Base-by-base conservation (phyloP, 108 stramenopile species). In the Cyclotella atomus region DNA sequence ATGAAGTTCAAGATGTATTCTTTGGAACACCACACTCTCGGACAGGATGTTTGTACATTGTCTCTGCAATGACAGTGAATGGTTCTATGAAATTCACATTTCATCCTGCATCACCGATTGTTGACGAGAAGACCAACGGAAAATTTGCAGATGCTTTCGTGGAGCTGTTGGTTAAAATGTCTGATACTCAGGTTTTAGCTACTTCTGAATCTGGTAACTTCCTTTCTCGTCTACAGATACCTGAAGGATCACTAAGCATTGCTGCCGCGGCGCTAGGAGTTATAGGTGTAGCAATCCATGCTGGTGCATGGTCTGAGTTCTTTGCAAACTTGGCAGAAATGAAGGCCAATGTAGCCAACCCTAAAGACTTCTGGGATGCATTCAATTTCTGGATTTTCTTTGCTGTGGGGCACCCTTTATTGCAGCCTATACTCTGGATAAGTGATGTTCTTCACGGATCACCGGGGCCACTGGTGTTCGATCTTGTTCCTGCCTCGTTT, bases 331-430 rank as follows among this genome's bases (percentile, higher is more conserved):
- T 96, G 23, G 55, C 76, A 25, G 84, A 84, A 71, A 96, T 96
- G 92, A 88, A 89, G 54, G 74, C 60, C 25, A 88, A 90, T 70
- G 82, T 84, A 56, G 55, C 68, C 23, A 87, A 91, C 60, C 91
- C 90, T 0, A 75, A 67, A 32, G 95, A 94, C 36, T 90, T 91
- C 65, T 85, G 81, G 83, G 84, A 88, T 35, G 90, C 95, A 25
- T 70, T 94, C 41, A 91, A 91, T 75, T 96, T 96, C 68, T 96
- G 95, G 95, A 78, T 96, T n/a, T 96, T 96, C 75, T 96, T 96
- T 74, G 95, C 95, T 2, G 92, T 92, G 20, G 92, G 83, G 3
- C 95, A 96, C 73, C 92, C 95, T 6, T 81, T 96, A 27, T 68
- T 96, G 16, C 95, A 93, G 75, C 95, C 95, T 12, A 89, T 96